Base-by-base conservation (phyloP, 2,329 filamentous ascomycete genomes). In the Bisporella sp. region DNA sequence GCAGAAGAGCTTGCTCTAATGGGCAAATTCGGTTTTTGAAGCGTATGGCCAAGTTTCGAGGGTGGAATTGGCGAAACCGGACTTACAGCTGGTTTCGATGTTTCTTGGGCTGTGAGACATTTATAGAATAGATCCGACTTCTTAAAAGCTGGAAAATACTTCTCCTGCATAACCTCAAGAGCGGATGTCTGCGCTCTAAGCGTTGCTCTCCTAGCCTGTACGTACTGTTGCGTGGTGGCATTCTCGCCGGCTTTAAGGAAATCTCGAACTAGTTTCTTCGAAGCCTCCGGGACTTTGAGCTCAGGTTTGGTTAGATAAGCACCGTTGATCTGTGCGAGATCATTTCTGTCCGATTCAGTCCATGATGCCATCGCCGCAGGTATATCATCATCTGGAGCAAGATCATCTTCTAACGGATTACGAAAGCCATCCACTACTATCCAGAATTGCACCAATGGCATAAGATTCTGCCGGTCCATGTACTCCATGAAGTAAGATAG, bases 401-500 rank as follows among this genome's bases (percentile, higher is more conserved):
- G 84, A 61, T 88, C 85, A 57, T 92, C 88, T 68, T 99, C 93
- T 3, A 99, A 72, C 0, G 93, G 95, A 60, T 95, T 96, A 41
- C 95, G 86, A 60, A 97, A 89, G 0, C 93, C 92, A 69, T 99
- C 93, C 5, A 97, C 93, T 3, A 97, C 93, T 40, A 99, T 84
- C 90, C 92, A 99, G 68, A 97, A 99, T 63, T 99, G 93, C 5
- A 99, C 91, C 44, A 96, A 72, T 11, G 87, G 79, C 85, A 97
- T 92, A 30, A 92, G 75, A 12, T 79, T 78, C 64, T 91, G 87
- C 41, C 93, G 84, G 66, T 99, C 93, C 93, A 99, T 99, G 63
- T 90, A 97, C 66, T 99, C 93, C 93, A 99, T 99, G 71, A 99
- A 97, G 66, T 96, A 99, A 2, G 93, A 97, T 6, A 99, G 75